Conservation (phyloP, 805 yeast genomes). For the Spathaspora girioi region DNA sequence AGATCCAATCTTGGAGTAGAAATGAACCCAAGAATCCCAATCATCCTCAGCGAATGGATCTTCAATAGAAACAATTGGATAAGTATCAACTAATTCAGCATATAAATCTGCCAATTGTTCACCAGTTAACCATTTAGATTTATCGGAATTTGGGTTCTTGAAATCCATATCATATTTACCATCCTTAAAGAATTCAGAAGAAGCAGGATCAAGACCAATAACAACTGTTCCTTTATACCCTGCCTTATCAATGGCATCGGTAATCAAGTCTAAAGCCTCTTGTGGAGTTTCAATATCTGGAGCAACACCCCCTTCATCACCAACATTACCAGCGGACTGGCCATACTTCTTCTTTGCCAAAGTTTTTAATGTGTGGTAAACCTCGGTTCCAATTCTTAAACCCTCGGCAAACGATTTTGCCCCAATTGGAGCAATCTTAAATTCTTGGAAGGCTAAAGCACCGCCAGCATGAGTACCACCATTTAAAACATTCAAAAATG, state of each 20-base stretch:
- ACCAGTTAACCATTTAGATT: conserved; percentile 88
- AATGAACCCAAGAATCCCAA: conserved; percentile 97
- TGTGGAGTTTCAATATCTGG: conserved; percentile 93
- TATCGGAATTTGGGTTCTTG: conserved; percentile 94
- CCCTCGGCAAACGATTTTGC: conserved; percentile 93
- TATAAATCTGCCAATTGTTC: conserved; percentile 82
- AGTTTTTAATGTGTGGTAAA: conserved; percentile 93
- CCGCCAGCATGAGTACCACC: conserved; percentile 99
- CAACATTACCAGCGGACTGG: conserved; percentile 98
- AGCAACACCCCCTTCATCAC: conserved; percentile 99
- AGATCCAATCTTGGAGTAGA: conserved; percentile 64
- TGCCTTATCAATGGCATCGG: conserved; percentile 83
- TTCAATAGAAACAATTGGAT: conserved; percentile 98
- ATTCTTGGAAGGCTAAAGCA: conserved; percentile 97
- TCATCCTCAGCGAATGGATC: conserved; percentile 99
- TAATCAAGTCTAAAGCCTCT: conserved; percentile 95
- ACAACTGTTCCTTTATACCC: conserved; percentile 92
- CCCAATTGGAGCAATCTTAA: conserved; percentile 96
- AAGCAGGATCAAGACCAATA: conserved; percentile 95
- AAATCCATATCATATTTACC: conserved; percentile 97
- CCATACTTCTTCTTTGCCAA: conserved; percentile 95
- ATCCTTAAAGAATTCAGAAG: conserved; percentile 96
- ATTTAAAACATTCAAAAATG: conserved; percentile 97
- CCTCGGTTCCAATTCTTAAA: conserved; percentile 95
- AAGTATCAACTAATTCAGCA: conserved; percentile 72